Evolutionary conservation across 1,139 yeast genomes (phyloP), one percentile per base, ranked within the genome.

Genomic region (Taphrina deformans): DNA sequence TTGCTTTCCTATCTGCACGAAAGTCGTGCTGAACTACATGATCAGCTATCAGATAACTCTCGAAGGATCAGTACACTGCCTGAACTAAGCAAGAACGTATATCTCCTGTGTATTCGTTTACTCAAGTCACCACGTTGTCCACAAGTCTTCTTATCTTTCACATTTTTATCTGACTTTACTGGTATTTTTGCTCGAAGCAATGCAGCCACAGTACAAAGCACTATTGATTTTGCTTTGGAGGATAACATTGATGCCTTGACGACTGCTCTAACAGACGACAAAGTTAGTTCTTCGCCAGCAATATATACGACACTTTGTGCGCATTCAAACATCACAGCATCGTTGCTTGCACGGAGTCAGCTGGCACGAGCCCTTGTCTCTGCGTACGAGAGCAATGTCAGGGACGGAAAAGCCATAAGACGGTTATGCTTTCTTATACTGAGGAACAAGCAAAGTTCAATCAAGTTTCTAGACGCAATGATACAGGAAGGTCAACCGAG

Each of bases 11-110:
- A 38, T 23, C 35, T 53, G 4, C 18, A 38, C 16, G 58, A 53
- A 33, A 24, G 33, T 4, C n/a, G 58, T 24, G 40, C 9, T 14
- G 58, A 53, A 16, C 7, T 38, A 7, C 23, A 18, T 9, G 58
- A 53, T 53, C 29, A 35, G 9, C 23, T 35, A 21, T 53, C 58
- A 5, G 58, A 53, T 27, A 33, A 35, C 14, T 53, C 58, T 6
- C 9, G 58, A 14, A 35, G 58, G 16, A 29, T 53, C 6, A 29
- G 45, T 16, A 21, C 33, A 12, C 27, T 10, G 16, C 31, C 12
- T 5, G 26, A 21, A 6, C 35, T 53, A 6, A 14, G 33, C 5
- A 53, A n/a, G 35, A 35, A 38, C n/a, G 58, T 53, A 9, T 53
- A 12, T 18, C 7, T 53, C 31, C 16, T 53, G 7, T 27, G 35